Conservation (phyloP, 495 filamentous ascomycete species). For the Aspergillus haitiensis region DNA sequence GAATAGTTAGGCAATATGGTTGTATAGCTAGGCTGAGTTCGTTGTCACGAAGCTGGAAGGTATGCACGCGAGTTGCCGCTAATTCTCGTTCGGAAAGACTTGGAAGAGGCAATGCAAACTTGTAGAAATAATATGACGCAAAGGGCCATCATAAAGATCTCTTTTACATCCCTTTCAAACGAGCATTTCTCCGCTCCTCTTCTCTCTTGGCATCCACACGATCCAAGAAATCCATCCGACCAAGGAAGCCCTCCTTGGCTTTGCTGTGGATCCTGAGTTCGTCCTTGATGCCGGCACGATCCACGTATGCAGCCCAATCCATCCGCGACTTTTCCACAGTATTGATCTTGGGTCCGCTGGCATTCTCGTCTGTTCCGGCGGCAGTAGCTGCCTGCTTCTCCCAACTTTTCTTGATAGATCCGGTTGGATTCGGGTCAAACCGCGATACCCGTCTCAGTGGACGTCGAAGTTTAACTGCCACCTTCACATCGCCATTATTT, state of each 20-base stretch:
- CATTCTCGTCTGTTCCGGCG: slow-evolving; percentile 33
- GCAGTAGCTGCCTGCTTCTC: slow-evolving; percentile 35
- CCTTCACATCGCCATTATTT: slow-evolving; percentile 15
- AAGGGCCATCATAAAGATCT: background rate
- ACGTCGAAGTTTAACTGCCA: slow-evolving; percentile 51
- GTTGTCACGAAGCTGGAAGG: too few species aligned
- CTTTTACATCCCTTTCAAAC: slow-evolving; percentile 53
- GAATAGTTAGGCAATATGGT: too few species aligned
- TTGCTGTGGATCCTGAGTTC: slow-evolving; percentile 83
- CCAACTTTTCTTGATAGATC: slow-evolving; percentile 54
- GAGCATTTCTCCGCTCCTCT: slow-evolving; percentile 66
- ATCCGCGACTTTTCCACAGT: slow-evolving; percentile 92
- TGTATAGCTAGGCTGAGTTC: too few species aligned
- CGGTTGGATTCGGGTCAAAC: slow-evolving; percentile 71
- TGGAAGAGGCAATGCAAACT: too few species aligned
- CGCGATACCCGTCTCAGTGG: slow-evolving; percentile 71
- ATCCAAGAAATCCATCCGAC: slow-evolving; percentile 84
- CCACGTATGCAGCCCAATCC: slow-evolving; percentile 94
- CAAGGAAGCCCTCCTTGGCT: slow-evolving; percentile 78
- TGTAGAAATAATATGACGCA: too few species aligned
- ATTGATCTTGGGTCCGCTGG: slow-evolving; percentile 80
- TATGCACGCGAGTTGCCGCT: too few species aligned
- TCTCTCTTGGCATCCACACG: slow-evolving; percentile 76
- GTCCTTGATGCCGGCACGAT: slow-evolving; percentile 86
- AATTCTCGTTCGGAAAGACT: too few species aligned